A percentile compares a stretch with the other conserved stretches of the same genome.
phyloP scores from a whole-genome alignment of 164 flowering plant species.

The Litsea cubeba region DNA sequence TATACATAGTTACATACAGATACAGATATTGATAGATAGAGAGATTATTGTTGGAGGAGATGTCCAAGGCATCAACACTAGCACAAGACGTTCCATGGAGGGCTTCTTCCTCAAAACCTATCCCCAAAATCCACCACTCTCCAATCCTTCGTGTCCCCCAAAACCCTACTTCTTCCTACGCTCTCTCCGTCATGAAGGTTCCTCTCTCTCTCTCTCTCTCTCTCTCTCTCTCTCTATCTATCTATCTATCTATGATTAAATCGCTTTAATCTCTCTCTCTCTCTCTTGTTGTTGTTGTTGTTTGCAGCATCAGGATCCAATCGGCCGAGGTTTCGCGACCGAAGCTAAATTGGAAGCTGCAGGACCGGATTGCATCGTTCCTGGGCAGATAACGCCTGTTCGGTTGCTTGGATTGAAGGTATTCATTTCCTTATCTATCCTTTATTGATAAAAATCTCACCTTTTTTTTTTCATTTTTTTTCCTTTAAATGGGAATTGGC shows the following conservation, averaged over 20 bases:
- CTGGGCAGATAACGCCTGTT: constrained; percentile 67
- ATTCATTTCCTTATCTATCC: neutral
- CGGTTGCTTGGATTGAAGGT: constrained; percentile 80
- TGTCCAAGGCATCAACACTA: constrained; percentile 20
- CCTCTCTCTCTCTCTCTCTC: constrained; percentile 7
- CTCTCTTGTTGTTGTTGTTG: neutral
- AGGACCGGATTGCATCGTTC: constrained; percentile 83
- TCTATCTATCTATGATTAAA: neutral
- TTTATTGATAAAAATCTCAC: no score
- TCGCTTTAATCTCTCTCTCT: neutral
- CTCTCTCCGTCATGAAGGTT: constrained; percentile 61
- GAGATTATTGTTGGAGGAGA: neutral
- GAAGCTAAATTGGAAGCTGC: constrained; percentile 81
- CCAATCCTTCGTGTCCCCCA: constrained; percentile 60
- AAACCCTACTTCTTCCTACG: constrained; percentile 50
- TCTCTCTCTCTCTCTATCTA: neutral
- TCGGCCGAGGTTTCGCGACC: constrained; percentile 61
- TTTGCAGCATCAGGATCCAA: constrained; percentile 65
- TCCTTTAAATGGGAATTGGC: no score
- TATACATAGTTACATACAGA: neutral
- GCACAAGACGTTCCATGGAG: constrained; percentile 84
- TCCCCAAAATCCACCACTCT: constrained; percentile 79
- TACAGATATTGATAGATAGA: no score
- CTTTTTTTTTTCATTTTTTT: no score
- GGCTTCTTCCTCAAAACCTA: constrained; percentile 43